Conservation (phyloP, 1,284 basidiomycete genomes). For the Cryptococcus amylolentus region DNA sequence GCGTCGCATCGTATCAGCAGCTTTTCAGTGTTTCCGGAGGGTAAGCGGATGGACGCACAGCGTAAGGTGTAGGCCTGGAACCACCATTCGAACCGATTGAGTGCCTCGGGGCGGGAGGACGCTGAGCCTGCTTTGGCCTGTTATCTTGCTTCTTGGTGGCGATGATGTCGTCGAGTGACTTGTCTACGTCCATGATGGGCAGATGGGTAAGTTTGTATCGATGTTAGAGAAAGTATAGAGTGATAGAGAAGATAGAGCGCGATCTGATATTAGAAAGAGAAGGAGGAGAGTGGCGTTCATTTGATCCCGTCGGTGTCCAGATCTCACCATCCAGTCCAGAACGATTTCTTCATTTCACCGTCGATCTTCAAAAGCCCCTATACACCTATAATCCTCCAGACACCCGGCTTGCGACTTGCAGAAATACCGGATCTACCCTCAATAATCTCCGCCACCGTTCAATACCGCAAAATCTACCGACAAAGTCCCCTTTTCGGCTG, state of each 20-base stretch:
- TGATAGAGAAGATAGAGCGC: too few species aligned
- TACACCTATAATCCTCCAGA: not conserved
- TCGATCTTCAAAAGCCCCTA: not conserved
- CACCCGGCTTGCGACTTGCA: not conserved
- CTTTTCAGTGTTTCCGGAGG: not conserved
- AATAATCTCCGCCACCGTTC: too few species aligned
- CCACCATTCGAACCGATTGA: conserved; percentile 3
- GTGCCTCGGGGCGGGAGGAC: conserved; percentile 4
- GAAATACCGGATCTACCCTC: too few species aligned
- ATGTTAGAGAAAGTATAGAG: not conserved
- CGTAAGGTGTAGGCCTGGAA: conserved; percentile 30
- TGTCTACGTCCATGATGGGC: conserved; percentile 46
- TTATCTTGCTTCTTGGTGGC: not conserved
- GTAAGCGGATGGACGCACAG: conserved; percentile 21
- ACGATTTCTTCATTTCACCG: not conserved
- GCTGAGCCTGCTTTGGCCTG: not conserved
- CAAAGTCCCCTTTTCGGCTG: too few species aligned
- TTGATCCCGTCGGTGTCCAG: not conserved
- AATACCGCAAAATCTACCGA: too few species aligned
- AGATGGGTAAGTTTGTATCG: not conserved
- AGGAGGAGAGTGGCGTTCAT: not conserved
- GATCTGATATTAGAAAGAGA: too few species aligned
- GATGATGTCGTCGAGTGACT: conserved; percentile 39
- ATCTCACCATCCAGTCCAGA: not conserved
- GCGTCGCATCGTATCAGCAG: not conserved